Conservation (phyloP, 352 stramenopile genomes). For the Albugo laibachii region DNA sequence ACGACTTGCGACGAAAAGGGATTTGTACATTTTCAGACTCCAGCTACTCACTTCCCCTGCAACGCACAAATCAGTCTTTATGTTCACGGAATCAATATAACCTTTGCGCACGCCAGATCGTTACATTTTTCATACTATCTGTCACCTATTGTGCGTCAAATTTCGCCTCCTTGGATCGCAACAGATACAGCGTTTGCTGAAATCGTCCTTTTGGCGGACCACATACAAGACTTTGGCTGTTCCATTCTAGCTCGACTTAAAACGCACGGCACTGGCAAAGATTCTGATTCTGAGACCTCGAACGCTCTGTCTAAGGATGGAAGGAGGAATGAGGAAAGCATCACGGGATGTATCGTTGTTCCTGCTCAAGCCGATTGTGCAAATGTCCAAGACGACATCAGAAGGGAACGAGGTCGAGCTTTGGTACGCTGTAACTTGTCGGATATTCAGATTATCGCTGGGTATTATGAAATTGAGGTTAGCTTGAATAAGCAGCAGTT, state of each 20-base stretch:
- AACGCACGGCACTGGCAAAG: background rate
- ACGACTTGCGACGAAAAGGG: slow-evolving; percentile 2
- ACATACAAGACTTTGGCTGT: slow-evolving; percentile 29
- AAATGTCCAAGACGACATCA: background rate
- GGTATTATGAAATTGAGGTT: slow-evolving; percentile 40
- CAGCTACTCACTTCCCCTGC: slow-evolving; percentile 16
- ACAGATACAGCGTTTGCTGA: slow-evolving; percentile 14
- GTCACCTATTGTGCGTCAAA: slow-evolving; percentile 23
- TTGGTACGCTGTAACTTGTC: background rate
- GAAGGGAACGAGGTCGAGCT: too few species aligned
- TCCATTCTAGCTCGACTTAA: slow-evolving; percentile 19
- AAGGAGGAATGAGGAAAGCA: background rate
- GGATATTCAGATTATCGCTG: slow-evolving; percentile 4
- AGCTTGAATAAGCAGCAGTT: slow-evolving; percentile 57
- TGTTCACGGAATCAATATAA: slow-evolving; percentile 64
- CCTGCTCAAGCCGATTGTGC: background rate
- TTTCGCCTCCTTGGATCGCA: slow-evolving; percentile 25
- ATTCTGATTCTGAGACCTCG: background rate
- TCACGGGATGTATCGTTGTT: background rate
- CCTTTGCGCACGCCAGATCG: slow-evolving; percentile 15
- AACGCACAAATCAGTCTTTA: slow-evolving; percentile 37
- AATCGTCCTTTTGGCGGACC: slow-evolving; percentile 19
- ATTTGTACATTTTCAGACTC: slow-evolving; percentile 23
- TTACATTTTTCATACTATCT: slow-evolving; percentile 41
- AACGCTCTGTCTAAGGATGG: background rate